Evolutionary conservation across 1,284 basidiomycete genomes (phyloP).

Genomic region (Boletus smithii): DNA sequence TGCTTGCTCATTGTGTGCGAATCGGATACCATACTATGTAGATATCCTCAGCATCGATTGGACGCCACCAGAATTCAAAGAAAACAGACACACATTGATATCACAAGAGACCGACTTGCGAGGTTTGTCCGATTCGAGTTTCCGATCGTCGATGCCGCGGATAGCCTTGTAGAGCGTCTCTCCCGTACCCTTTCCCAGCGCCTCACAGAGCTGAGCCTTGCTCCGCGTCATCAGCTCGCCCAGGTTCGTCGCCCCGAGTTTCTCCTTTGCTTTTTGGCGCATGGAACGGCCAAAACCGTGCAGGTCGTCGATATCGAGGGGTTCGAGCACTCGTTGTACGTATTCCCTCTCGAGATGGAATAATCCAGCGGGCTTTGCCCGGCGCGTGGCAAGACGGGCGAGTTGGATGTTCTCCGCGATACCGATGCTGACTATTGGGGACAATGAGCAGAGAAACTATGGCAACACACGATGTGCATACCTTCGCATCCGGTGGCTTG

Average conservation of each 20-base stretch:
- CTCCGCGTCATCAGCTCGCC: slow-evolving; percentile 65
- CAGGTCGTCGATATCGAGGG: slow-evolving; percentile 81
- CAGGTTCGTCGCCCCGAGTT: slow-evolving; percentile 71
- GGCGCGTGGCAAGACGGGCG: slow-evolving; percentile 86
- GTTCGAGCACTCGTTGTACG: slow-evolving; percentile 59
- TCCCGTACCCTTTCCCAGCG: slow-evolving; percentile 80
- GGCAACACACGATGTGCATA: slow-evolving; percentile 30
- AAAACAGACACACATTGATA: slow-evolving; percentile 68
- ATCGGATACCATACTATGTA: slow-evolving; percentile 89
- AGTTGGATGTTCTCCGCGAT: slow-evolving; percentile 90
- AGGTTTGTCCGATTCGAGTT: slow-evolving; percentile 78
- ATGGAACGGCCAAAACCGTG: slow-evolving; percentile 84
- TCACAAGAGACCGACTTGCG: slow-evolving; percentile 88
- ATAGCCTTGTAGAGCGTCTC: slow-evolving; percentile 82
- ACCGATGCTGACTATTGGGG: slow-evolving; percentile 76
- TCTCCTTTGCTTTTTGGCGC: slow-evolving; percentile 70
- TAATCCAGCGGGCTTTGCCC: slow-evolving; percentile 86
- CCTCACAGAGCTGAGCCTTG: slow-evolving; percentile 62
- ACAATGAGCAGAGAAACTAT: slow-evolving; percentile 4
- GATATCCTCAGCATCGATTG: not conserved
- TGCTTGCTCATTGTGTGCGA: slow-evolving; percentile 78
- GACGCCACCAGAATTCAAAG: not conserved
- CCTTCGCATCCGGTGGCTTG: slow-evolving; percentile 83
- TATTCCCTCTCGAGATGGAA: slow-evolving; percentile 67
- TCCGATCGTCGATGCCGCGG: slow-evolving; percentile 78